These are phyloP conservation scores for Persicaria maculosa DNA, from an alignment of 148 eudicot genomes.

Conservation along the genomic window DNA sequence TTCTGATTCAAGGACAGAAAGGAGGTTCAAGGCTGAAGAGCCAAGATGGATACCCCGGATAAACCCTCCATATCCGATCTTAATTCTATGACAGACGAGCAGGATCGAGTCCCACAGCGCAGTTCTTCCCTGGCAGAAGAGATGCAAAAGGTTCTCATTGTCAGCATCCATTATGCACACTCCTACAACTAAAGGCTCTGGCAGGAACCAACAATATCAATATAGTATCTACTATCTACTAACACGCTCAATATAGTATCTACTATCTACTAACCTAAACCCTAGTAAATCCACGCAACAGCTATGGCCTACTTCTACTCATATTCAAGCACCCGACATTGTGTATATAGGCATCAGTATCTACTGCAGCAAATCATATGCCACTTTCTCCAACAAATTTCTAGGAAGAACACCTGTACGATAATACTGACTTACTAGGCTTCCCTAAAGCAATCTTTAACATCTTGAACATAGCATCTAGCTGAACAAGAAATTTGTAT, in stretches of 20 bases:
- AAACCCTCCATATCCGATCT: slow-evolving; percentile 54
- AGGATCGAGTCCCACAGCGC: slow-evolving; percentile 92
- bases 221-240: too few relatives aligned
- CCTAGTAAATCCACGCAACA: too few relatives aligned
- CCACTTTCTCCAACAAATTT: not conserved
- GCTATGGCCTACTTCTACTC: too few relatives aligned
- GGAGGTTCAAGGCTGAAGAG: slow-evolving; percentile 76
- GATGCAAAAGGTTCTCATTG: not conserved
- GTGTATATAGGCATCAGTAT: too few relatives aligned
- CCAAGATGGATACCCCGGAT: slow-evolving; percentile 87
- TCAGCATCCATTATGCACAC: not conserved
- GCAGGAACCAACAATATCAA: not conserved
- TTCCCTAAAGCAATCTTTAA: not conserved
- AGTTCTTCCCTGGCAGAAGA: slow-evolving; percentile 75
- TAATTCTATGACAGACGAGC: slow-evolving; percentile 75
- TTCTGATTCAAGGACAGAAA: slow-evolving; percentile 62
- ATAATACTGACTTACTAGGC: not conserved
- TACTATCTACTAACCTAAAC: too few relatives aligned
- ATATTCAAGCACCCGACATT: too few relatives aligned
- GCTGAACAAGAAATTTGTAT: not conserved
- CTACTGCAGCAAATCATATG: too few relatives aligned
- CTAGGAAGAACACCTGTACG: not conserved
- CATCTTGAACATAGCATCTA: not conserved
- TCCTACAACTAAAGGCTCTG: not conserved
- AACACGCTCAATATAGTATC: too few relatives aligned